Evolutionary conservation across 2,329 filamentous ascomycete genomes (phyloP).

Genomic region (Fusarium sp.): DNA sequence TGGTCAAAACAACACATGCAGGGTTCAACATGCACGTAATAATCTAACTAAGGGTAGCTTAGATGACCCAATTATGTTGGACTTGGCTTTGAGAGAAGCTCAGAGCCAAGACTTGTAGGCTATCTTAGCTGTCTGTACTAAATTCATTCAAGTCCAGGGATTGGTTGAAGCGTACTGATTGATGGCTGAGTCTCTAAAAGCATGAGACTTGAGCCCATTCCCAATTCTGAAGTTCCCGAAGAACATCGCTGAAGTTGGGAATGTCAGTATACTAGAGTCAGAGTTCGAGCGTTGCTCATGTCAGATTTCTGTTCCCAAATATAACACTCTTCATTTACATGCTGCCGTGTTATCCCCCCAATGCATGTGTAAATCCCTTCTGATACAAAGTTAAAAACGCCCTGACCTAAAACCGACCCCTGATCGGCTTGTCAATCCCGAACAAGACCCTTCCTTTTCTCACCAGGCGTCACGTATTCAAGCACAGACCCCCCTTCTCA

Average conservation of each 20-base stretch:
- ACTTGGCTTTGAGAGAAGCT: neutral
- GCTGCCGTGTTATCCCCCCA: neutral
- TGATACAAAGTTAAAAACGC: neutral
- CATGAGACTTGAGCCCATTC: neutral
- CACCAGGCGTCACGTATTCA: neutral
- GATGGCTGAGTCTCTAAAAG: neutral
- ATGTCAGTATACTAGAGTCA: neutral
- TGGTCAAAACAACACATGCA: neutral
- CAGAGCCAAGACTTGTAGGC: neutral
- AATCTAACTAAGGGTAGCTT: neutral
- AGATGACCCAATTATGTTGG: neutral
- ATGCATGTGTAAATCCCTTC: neutral
- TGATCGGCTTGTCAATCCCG: neutral
- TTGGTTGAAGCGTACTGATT: neutral
- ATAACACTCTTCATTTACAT: neutral
- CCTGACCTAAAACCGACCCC: neutral
- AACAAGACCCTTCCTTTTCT: neutral
- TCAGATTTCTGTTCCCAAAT: neutral
- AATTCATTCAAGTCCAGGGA: neutral
- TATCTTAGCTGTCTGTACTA: neutral
- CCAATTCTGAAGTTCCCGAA: neutral
- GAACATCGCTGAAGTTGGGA: too few relatives aligned
- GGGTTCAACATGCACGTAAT: neutral
- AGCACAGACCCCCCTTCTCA: neutral
- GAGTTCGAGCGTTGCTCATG: neutral